phyloP scores from a whole-genome alignment of 208 protist species.

The Trypanosoma mega region DNA sequence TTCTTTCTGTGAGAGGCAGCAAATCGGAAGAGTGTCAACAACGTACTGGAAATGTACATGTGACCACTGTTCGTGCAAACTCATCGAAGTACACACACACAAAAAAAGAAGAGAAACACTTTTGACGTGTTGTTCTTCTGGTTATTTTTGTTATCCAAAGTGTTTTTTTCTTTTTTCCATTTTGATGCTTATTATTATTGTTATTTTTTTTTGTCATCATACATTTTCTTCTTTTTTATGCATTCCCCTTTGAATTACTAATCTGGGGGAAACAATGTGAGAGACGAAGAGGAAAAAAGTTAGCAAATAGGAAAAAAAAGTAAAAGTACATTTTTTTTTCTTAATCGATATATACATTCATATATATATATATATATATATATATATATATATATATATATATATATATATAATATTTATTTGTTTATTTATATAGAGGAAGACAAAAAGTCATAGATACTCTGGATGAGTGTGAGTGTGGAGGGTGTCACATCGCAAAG shows the following conservation, averaged over 20 bases:
- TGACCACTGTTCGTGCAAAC: too few relatives aligned
- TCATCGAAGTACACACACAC: too few relatives aligned
- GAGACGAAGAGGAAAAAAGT: too few relatives aligned
- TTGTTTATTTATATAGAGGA: background rate
- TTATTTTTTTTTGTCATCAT: too few relatives aligned
- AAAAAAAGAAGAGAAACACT: constrained; percentile 9
- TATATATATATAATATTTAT: background rate
- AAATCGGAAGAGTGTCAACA: too few relatives aligned
- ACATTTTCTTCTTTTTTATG: background rate
- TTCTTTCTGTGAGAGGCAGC: too few relatives aligned
- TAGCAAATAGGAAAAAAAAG: too few relatives aligned
- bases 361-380: constrained; percentile 7
- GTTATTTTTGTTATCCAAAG: background rate
- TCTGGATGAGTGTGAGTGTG: too few relatives aligned
- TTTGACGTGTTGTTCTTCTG: background rate
- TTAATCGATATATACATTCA: constrained; percentile 10
- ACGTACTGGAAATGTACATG: too few relatives aligned
- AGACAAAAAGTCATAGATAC: background rate
- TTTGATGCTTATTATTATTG: too few relatives aligned
- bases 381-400: background rate
- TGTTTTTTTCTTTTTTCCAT: background rate
- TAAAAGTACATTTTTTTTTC: background rate
- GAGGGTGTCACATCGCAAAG: too few relatives aligned
- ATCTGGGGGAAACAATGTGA: too few relatives aligned
- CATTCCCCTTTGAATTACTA: background rate